Conservation (phyloP, 306 rosid species). For the Casuarina equisetifolia region DNA sequence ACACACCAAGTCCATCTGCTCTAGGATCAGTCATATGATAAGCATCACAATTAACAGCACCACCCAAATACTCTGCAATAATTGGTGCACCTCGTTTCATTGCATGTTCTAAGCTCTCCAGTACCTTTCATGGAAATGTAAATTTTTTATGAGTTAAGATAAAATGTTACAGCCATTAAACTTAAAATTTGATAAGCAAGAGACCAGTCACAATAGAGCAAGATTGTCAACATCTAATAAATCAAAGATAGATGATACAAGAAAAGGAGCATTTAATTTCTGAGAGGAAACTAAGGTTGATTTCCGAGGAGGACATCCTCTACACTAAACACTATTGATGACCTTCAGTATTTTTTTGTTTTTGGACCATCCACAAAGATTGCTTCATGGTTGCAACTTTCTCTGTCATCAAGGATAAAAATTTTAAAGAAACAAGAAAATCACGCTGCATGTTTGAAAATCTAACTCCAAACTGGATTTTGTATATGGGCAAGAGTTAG, state of each 20-base stretch:
- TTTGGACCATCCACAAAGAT: background rate
- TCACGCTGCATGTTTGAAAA: background rate
- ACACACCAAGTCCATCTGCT: constrained; percentile 97
- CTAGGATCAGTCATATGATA: constrained; percentile 99
- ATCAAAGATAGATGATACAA: background rate
- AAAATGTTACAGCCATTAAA: background rate
- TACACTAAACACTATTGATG: background rate
- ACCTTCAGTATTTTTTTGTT: background rate
- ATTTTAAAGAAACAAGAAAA: background rate
- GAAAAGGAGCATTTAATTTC: background rate
- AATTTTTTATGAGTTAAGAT: constrained; percentile 1
- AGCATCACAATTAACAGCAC: constrained; percentile 97
- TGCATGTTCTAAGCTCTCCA: constrained; percentile 99
- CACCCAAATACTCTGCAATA: constrained; percentile 95
- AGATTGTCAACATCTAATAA: background rate
- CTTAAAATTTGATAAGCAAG: background rate
- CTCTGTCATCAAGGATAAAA: background rate
- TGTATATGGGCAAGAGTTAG: background rate
- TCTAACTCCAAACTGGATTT: background rate
- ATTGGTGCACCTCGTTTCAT: constrained; percentile 94
- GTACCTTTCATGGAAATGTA: constrained; percentile 48
- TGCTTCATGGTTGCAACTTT: background rate
- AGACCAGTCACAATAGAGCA: background rate
- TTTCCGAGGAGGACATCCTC: background rate
- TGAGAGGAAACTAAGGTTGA: background rate